Base-by-base conservation (phyloP, 2,329 filamentous ascomycete species). In the Claviceps humidiphila region DNA sequence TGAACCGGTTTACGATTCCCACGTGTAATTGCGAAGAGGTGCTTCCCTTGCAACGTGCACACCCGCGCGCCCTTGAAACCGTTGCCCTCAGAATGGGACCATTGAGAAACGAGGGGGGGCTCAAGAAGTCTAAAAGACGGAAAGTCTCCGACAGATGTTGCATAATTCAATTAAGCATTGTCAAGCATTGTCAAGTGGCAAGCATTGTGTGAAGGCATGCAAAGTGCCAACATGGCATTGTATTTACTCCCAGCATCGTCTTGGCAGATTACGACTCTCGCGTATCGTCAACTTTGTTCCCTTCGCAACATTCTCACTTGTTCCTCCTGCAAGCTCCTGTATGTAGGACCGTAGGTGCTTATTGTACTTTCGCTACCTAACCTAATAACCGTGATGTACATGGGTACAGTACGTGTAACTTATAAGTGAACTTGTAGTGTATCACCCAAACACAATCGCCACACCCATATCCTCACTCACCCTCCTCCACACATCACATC, bases 381-480 rank as follows among this genome's bases (percentile, higher is more conserved):
- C 1, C n/a, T n/a, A n/a, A n/a, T n/a, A n/a, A 22, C 22, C 22
- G 22, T 22, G 22, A 22, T 22, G 24, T 24, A 24, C 24, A 24
- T 24, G 5, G 24, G 24, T 24, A 24, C 24, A 24, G 4, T 24
- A 24, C 24, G 24, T 24, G 24, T 24, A 24, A 24, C 24, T 24
- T 24, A 6, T 24, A 24, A 6, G 24, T 24, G 5, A 24, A 24
- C 24, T 24, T 24, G 24, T 6, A 43, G 20, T 14, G 17, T 22
- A 24, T 71, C 61, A 80, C 17, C 78, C 78, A 68, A 82, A 80
- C 34, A 82, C 76, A 59, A 82, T 75, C 48, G 70, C 77, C 20
- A 81, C 70, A 2, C 77, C 78, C 72, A 76, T 77, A 55, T 81
- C 77, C 53, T 71, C 66, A 59, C 77, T 78, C n/a, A 82, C 73